Evolutionary conservation across 2,329 filamentous ascomycete genomes (phyloP), one percentile per base, ranked within the genome.

Genomic region (Thielaviopsis musarum): DNA sequence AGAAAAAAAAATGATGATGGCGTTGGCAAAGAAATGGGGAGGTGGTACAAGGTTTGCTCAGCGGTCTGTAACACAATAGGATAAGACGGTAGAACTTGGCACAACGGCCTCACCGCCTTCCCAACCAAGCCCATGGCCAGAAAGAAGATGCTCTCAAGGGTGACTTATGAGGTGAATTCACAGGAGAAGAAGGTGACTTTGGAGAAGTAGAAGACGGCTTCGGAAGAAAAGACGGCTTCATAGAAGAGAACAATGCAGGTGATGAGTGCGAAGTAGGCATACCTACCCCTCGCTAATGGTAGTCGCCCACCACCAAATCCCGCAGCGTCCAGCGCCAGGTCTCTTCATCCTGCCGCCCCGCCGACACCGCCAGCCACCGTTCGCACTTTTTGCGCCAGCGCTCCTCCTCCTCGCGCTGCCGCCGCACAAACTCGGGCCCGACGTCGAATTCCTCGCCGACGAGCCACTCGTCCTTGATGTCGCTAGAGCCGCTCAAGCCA

Each of bases 371-470:
- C 64, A 91, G 81, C 93, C 93, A 98, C 66, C 81, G 84, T 68
- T 87, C 85, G 65, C 91, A 91, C 72, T 91, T 91, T 69, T 84
- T 84, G 65, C 85, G 80, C 93, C 93, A 98, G 62, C 88, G 80
- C 54, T 88, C 85, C 72, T 98, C 93, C 72, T 98, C 93, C 67
- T 91, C 89, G 62, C 87, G 80, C 68, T 97, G 91, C 63, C 91
- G 79, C 66, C 85, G 80, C 63, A 97, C 84, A 68, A 97, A 98
- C 70, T 94, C 89, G 2, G 91, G 93, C 0, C 93, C 93, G 59
- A 98, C 89, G 68, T 98, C 93, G 66, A 98, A 98, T 69, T 98
- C 93, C 71, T 98, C 93, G 57, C 89, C 89, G 13, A 96, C 87
- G 56, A 88, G 81, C 79, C 88, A 91, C 67, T 91, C 86, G 66